These are phyloP conservation scores for Sphagnum tenellum DNA, from an alignment of 225 moss, liverwort and hornwort species.

Conservation along the genomic window DNA sequence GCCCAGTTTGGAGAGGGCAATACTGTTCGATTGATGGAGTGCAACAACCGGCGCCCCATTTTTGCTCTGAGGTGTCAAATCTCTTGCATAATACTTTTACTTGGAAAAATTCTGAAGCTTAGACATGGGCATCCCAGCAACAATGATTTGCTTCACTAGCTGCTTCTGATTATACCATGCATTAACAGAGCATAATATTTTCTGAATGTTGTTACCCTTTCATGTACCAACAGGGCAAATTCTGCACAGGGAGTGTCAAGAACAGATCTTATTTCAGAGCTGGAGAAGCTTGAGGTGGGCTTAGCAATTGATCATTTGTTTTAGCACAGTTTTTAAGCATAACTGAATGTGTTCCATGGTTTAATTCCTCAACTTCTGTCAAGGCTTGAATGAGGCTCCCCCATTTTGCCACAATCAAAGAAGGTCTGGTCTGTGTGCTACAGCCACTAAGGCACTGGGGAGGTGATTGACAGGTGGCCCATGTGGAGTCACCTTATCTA, in stretches of 20 bases:
- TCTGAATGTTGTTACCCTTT: too few relatives aligned
- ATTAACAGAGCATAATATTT: too few relatives aligned
- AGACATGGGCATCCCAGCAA: too few relatives aligned
- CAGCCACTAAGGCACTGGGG: neutral
- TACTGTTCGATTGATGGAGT: slow-evolving; percentile 54
- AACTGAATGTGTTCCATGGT: neutral
- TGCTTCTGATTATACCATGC: too few relatives aligned
- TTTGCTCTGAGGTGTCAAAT: slow-evolving; percentile 52
- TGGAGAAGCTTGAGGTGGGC: slow-evolving; percentile 65
- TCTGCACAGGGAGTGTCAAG: slow-evolving; percentile 47
- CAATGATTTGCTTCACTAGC: too few relatives aligned
- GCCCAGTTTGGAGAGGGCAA: slow-evolving; percentile 57
- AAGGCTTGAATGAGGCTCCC: neutral
- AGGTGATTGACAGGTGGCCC: slow-evolving; percentile 35
- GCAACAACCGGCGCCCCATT: slow-evolving; percentile 62
- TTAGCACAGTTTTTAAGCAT: neutral
- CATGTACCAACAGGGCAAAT: slow-evolving; percentile 42
- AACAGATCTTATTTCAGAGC: slow-evolving; percentile 40
- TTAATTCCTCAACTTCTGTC: neutral
- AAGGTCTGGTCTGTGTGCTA: neutral
- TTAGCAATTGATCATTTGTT: neutral
- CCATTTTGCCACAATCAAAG: neutral
- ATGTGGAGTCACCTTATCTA: slow-evolving; percentile 52
- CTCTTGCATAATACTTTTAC: too few relatives aligned
- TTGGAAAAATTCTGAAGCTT: too few relatives aligned